Conservation (phyloP, 805 yeast species). For the Clavispora fructus region DNA sequence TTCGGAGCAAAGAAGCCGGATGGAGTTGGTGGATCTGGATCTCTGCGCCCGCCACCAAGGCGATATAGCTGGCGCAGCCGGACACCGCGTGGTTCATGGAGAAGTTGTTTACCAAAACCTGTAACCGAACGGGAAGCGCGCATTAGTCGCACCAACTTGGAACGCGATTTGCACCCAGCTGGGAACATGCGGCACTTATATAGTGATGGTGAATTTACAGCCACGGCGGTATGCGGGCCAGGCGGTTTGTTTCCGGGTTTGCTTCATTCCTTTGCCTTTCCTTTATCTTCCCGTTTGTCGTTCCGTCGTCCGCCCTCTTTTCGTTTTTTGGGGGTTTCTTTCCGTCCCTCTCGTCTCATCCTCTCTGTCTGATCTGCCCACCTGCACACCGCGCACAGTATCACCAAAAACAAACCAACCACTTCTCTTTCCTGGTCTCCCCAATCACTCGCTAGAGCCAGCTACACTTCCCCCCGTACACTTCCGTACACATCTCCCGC, state of each 20-base stretch:
- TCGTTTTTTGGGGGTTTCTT: not conserved
- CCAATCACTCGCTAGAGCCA: no score
- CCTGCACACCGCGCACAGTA: not conserved
- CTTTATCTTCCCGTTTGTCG: not conserved
- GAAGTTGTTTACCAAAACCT: not conserved
- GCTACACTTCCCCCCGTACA: not conserved
- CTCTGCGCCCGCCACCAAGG: conserved; percentile 1
- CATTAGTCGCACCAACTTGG: not conserved
- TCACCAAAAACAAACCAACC: not conserved
- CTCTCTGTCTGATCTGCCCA: no score
- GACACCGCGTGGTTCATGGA: conserved; percentile 1
- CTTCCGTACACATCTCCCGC: no score
- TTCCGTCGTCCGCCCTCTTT: no score
- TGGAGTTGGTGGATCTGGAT: not conserved
- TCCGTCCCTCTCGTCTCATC: not conserved
- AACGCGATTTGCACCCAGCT: no score
- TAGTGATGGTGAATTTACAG: no score
- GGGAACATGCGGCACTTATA: no score
- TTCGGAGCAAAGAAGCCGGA: not conserved
- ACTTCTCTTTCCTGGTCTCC: not conserved
- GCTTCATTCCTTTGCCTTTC: no score
- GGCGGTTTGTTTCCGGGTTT: no score
- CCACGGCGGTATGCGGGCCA: no score
- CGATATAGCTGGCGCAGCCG: conserved; percentile 4
- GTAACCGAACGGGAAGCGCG: not conserved